A percentile compares a stretch with the other conserved stretches of the same genome.
These are phyloP conservation scores for Penicillium glabrum DNA, from an alignment of 2,329 filamentous ascomycete species.

Conservation along the genomic window DNA sequence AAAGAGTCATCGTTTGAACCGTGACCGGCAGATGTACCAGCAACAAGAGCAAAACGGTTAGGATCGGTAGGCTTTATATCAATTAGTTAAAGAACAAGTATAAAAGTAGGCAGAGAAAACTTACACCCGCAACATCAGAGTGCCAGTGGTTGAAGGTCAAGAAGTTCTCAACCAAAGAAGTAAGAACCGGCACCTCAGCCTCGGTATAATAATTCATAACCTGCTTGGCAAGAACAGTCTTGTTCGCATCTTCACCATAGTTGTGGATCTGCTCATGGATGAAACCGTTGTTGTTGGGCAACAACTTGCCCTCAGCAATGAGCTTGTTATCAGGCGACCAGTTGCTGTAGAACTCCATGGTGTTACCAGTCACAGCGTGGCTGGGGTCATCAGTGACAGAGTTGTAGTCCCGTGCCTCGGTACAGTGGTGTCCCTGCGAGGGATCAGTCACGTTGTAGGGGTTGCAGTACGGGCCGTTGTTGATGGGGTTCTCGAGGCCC, in stretches of 20 bases:
- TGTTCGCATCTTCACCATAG: constrained; percentile 30
- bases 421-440: constrained; percentile 29
- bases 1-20: constrained; percentile 32
- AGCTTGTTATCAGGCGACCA: constrained; percentile 39
- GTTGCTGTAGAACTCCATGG: constrained; percentile 44
- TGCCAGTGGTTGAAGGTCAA: constrained; percentile 47
- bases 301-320: constrained; percentile 32
- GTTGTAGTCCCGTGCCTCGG: constrained; percentile 37
- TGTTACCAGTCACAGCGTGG: constrained; percentile 44
- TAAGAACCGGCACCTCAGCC: constrained; percentile 42
- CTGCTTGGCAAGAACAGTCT: constrained; percentile 31
- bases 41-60: constrained; percentile 34
- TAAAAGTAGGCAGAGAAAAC: constrained; percentile 12
- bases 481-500: constrained; percentile 31
- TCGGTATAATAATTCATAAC: constrained; percentile 48
- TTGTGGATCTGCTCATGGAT: constrained; percentile 39
- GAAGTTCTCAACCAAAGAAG: constrained; percentile 40
- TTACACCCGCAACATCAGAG: constrained; percentile 42
- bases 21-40: constrained; percentile 33
- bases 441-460: constrained; percentile 21
- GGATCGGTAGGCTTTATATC: constrained; percentile 40
- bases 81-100: too few species aligned
- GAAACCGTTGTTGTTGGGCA: constrained; percentile 38
- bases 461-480: constrained; percentile 12
- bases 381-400: constrained; percentile 43